These are phyloP conservation scores for Boletus reticuloceps DNA, from an alignment of 768 basidiomycete species.

Conservation along the genomic window DNA sequence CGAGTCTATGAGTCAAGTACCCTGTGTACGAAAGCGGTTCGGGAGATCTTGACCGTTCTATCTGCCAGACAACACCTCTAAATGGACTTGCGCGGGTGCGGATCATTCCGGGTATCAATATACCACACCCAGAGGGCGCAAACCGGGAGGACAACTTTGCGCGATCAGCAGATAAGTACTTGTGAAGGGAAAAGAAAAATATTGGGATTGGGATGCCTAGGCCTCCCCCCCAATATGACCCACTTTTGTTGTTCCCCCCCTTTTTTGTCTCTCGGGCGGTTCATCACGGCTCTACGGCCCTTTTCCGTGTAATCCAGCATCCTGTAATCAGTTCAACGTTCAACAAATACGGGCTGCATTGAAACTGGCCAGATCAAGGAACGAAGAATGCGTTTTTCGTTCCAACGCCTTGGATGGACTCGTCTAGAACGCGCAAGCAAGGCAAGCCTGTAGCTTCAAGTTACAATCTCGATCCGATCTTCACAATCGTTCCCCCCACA, in stretches of 20 bases:
- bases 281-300: not conserved
- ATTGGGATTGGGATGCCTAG: not conserved
- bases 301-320: not conserved
- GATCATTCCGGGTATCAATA: constrained; percentile 28
- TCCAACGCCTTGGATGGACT: not conserved
- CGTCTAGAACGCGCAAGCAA: constrained; percentile 1
- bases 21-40: constrained; percentile 16
- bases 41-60: constrained; percentile 23
- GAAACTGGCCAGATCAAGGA: not conserved
- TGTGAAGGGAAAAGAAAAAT: not conserved
- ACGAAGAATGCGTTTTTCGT: constrained; percentile 4
- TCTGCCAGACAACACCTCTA: constrained; percentile 16
- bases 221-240: not conserved
- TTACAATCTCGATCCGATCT: not conserved
- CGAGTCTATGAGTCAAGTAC: constrained; percentile 16
- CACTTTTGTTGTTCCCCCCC: not conserved
- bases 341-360: too few species aligned
- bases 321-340: not conserved
- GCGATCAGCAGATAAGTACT: constrained; percentile 10
- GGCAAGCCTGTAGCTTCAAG: too few species aligned
- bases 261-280: not conserved
- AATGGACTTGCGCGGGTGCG: constrained; percentile 13
- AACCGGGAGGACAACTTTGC: constrained; percentile 11
- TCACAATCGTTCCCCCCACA: constrained; percentile 5
- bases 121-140: constrained; percentile 7